Evolutionary conservation across 768 basidiomycete species (phyloP).

Genomic region (Trametes elegans): DNA sequence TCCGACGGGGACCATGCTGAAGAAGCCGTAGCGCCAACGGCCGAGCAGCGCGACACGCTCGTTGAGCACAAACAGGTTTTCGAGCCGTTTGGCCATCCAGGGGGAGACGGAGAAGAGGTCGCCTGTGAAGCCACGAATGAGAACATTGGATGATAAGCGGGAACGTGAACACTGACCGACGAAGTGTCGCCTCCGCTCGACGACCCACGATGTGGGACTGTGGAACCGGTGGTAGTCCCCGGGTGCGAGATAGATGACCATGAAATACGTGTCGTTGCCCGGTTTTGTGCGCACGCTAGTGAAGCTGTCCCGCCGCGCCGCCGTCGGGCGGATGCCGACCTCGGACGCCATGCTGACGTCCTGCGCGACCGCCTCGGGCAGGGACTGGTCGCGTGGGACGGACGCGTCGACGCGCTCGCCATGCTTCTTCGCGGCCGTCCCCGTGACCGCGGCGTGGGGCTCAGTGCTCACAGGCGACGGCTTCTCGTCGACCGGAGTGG

Average conservation of each 20-base stretch:
- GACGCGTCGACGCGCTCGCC: conserved; percentile 75
- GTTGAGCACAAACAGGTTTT: conserved; percentile 96
- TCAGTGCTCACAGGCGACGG: conserved; percentile 20
- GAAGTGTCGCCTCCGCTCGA: conserved; percentile 93
- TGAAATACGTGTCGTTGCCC: conserved; percentile 86
- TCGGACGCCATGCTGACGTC: conserved; percentile 71
- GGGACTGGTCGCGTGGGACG: conserved; percentile 53
- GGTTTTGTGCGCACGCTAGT: conserved; percentile 55
- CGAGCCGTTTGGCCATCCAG: conserved; percentile 87
- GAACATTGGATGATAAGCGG: not conserved
- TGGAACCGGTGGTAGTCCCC: conserved; percentile 99
- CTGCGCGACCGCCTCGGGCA: conserved; percentile 59
- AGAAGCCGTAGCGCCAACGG: conserved; percentile 94
- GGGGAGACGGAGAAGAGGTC: conserved; percentile 97
- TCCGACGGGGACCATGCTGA: conserved; percentile 95
- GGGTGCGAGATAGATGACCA: conserved; percentile 96
- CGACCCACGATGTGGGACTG: conserved; percentile 94
- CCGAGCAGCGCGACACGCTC: conserved; percentile 96
- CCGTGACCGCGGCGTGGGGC: conserved; percentile 14
- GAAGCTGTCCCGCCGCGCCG: conserved; percentile 36
- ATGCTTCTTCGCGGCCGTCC: conserved; percentile 48
- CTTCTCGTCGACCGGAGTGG: conserved; percentile 31
- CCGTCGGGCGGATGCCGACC: conserved; percentile 54
- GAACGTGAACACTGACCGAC: conserved; percentile 54
- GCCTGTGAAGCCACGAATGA: conserved; percentile 44